Conservation (phyloP, 202 grass and related monocot species). For the Saccharum hybrid region DNA sequence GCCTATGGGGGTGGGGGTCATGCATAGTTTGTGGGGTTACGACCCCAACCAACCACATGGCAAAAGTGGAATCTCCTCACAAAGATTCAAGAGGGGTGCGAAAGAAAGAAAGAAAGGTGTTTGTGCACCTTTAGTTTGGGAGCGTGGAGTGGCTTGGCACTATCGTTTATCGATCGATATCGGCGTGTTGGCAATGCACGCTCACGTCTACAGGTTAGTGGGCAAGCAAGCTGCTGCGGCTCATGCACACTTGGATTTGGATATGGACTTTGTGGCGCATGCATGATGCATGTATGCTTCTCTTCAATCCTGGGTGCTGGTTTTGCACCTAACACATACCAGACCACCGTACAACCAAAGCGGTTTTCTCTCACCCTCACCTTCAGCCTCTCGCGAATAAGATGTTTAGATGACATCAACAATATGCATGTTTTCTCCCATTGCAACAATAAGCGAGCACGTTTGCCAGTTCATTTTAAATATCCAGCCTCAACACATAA, state of each 20-base stretch:
- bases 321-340: slow-evolving; percentile 52
- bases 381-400: no score
- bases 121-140: slow-evolving; percentile 28
- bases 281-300: neutral
- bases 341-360: slow-evolving; percentile 20
- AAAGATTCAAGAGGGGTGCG: slow-evolving; percentile 38
- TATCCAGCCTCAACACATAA: neutral
- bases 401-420: neutral
- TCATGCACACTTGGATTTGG: neutral
- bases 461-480: neutral
- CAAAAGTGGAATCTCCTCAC: slow-evolving; percentile 42
- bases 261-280: neutral
- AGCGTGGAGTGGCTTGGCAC: slow-evolving; percentile 33
- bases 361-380: slow-evolving; percentile 11
- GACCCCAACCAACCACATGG: slow-evolving; percentile 38
- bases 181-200: slow-evolving; percentile 3
- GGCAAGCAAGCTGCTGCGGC: slow-evolving; percentile 1
- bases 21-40: slow-evolving; percentile 13
- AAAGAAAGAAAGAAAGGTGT: neutral
- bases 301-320: slow-evolving; percentile 40
- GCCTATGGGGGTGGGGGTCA: neutral
- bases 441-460: no score
- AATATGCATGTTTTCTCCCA: no score
- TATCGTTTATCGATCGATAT: slow-evolving; percentile 4
- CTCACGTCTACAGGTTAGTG: slow-evolving; percentile 42